Base-by-base conservation (phyloP, 129 eudicot genomes). In the Chrysanthemum lavandulifolium region DNA sequence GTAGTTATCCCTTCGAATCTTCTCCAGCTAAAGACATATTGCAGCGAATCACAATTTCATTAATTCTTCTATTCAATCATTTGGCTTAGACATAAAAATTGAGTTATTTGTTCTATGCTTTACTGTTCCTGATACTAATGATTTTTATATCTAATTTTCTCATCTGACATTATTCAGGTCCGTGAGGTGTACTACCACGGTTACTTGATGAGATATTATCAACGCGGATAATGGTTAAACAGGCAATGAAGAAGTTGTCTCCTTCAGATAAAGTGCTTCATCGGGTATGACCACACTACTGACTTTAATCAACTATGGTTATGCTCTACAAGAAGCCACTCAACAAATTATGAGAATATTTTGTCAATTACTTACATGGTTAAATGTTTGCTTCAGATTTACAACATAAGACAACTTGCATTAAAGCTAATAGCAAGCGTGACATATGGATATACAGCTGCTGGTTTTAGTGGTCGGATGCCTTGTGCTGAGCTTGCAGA, bases 381-480 rank as follows among this genome's bases (percentile, higher is more conserved):
- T 29, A 14, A 65, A 54, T 66, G 13, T 40, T 65, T 61, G 66
- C 68, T 81, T 51, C 89, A 87, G 92, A 86, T 94, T 71, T 86
- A 79, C 69, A 88, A 94, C 82, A 96, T 97, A 25, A 86, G 97
- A 75, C 99, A 94, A 79, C 99, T 94, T 65, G 99, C 99, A 23
- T 78, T 94, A 80, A 94, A 94, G 79, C 85, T 94, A 74, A 94
- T 94, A 78, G 93, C 99, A 69, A 94, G 90, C 67, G 99, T 94
- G 51, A 90, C 99, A 2, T 94, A 94, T 76, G 99, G 99, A 29
- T 94, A 94, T 75, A 88, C 99, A 62, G 99, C 97, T 69, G 99
- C 99, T 83, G 99, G 99, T 79, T 94, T 90, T 82, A 90, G 99
- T 86, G 99, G 99, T n/a, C 97, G 99, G 67, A 94, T 94, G 99